A percentile compares a stretch with the other conserved stretches of the same genome.
These are phyloP conservation scores for Phyllosticta citribraziliensis DNA, from an alignment of 2,329 filamentous ascomycete genomes.

Conservation along the genomic window DNA sequence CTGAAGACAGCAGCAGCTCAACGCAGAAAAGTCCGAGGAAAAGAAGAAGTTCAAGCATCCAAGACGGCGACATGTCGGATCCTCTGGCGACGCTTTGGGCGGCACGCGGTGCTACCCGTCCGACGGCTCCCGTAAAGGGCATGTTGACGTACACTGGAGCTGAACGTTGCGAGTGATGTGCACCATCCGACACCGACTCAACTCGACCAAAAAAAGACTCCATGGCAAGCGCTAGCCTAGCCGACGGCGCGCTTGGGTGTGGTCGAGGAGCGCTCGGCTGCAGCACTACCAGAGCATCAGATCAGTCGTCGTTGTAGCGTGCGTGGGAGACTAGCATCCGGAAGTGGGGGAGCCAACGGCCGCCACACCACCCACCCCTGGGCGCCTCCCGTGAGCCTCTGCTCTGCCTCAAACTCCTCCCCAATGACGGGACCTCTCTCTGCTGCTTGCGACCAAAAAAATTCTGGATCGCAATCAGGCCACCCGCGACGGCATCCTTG, in stretches of 20 bases:
- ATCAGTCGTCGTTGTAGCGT: not conserved
- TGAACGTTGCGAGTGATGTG: not conserved
- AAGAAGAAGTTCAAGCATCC: not conserved
- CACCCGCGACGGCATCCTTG: constrained; percentile 2
- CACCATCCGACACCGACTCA: not conserved
- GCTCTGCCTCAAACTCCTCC: not conserved
- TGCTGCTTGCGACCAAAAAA: not conserved
- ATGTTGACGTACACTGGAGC: not conserved
- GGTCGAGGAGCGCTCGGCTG: no score
- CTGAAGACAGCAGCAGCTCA: not conserved
- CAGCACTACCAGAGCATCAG: not conserved
- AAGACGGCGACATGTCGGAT: not conserved
- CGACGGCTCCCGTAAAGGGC: not conserved
- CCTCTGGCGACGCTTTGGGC: not conserved
- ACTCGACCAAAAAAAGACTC: not conserved
- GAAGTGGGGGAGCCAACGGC: constrained; percentile 7
- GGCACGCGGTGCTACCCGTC: not conserved
- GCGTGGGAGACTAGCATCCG: not conserved
- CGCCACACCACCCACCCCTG: not conserved
- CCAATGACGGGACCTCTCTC: not conserved
- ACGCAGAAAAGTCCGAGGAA: not conserved
- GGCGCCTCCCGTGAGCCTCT: not conserved
- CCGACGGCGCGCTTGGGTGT: not conserved
- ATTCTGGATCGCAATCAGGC: constrained; percentile 3
- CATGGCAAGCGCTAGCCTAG: not conserved